Evolutionary conservation across 768 basidiomycete genomes (phyloP).

Genomic region (Suillus fuscotomentosus): DNA sequence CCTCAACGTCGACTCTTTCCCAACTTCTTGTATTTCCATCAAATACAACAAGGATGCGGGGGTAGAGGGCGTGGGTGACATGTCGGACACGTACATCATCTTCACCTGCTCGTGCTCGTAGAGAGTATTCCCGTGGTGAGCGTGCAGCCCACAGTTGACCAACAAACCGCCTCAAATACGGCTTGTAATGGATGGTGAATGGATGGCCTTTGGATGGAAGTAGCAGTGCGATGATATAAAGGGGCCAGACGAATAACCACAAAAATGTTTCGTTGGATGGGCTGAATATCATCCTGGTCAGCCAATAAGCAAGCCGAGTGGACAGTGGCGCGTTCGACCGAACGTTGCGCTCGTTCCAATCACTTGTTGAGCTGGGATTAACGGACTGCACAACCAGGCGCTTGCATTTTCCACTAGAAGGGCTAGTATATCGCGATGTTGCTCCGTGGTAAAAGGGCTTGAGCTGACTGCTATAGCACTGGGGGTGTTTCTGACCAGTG

Average conservation of each 20-base stretch:
- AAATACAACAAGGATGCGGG: slow-evolving; percentile 17
- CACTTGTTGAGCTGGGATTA: slow-evolving; percentile 3
- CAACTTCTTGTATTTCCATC: slow-evolving; percentile 5
- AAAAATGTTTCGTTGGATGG: neutral
- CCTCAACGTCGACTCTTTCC: neutral
- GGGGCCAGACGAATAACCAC: slow-evolving; percentile 19
- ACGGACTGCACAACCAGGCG: slow-evolving; percentile 23
- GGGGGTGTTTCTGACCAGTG: neutral
- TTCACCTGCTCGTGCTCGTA: slow-evolving; percentile 8
- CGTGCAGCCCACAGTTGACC: slow-evolving; percentile 24
- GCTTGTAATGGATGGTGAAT: slow-evolving; percentile 11
- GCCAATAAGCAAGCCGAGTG: slow-evolving; percentile 19
- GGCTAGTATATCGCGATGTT: slow-evolving; percentile 22
- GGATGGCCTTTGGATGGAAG: slow-evolving; percentile 6
- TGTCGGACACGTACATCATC: slow-evolving; percentile 1
- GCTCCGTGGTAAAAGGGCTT: slow-evolving; percentile 13
- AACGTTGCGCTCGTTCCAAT: slow-evolving; percentile 4
- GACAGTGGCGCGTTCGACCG: neutral
- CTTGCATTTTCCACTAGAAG: slow-evolving; percentile 22
- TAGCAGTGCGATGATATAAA: slow-evolving; percentile 16
- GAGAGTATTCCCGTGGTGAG: slow-evolving; percentile 20
- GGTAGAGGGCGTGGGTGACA: slow-evolving; percentile 14
- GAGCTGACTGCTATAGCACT: slow-evolving; percentile 20
- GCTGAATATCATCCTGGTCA: slow-evolving; percentile 7
- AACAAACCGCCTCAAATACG: slow-evolving; percentile 18